These are phyloP conservation scores for Nepenthes alata DNA, from an alignment of 179 eudicot species.

Conservation along the genomic window DNA sequence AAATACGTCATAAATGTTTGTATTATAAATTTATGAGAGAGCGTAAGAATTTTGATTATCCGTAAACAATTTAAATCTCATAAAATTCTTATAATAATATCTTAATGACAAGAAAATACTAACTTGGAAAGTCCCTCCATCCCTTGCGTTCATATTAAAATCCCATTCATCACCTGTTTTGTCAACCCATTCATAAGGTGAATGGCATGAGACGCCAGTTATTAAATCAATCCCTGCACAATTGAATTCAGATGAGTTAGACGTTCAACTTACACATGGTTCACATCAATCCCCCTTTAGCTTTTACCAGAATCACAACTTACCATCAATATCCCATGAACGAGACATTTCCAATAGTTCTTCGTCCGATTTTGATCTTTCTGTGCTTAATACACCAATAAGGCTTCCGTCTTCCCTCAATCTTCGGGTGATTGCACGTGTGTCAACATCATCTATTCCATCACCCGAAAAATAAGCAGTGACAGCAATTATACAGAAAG, in stretches of 20 bases:
- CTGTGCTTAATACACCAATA: slow-evolving; percentile 92
- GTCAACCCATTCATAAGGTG: slow-evolving; percentile 80
- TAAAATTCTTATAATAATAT: too few species aligned
- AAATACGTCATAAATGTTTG: background rate
- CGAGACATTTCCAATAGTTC: slow-evolving; percentile 82
- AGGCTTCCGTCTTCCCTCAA: slow-evolving; percentile 94
- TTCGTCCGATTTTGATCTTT: slow-evolving; percentile 59
- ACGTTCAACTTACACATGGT: background rate
- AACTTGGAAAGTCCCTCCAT: slow-evolving; percentile 46
- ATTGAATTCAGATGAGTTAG: slow-evolving; percentile 2
- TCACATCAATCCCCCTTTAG: too few species aligned
- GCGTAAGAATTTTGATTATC: too few species aligned
- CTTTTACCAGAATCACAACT: background rate
- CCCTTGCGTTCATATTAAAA: slow-evolving; percentile 32
- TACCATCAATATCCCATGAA: slow-evolving; percentile 89
- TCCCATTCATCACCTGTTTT: slow-evolving; percentile 71
- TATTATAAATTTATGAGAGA: too few species aligned
- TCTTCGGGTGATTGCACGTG: slow-evolving; percentile 94
- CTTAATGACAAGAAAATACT: slow-evolving; percentile 14
- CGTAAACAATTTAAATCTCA: too few species aligned
- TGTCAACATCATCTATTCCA: slow-evolving; percentile 83
- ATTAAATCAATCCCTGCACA: slow-evolving; percentile 83
- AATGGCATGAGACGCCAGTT: slow-evolving; percentile 68
- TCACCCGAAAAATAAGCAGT: background rate
- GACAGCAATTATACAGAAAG: background rate